Base-by-base conservation (phyloP, 2,329 filamentous ascomycete genomes). In the Aspergillus thermomutatus region DNA sequence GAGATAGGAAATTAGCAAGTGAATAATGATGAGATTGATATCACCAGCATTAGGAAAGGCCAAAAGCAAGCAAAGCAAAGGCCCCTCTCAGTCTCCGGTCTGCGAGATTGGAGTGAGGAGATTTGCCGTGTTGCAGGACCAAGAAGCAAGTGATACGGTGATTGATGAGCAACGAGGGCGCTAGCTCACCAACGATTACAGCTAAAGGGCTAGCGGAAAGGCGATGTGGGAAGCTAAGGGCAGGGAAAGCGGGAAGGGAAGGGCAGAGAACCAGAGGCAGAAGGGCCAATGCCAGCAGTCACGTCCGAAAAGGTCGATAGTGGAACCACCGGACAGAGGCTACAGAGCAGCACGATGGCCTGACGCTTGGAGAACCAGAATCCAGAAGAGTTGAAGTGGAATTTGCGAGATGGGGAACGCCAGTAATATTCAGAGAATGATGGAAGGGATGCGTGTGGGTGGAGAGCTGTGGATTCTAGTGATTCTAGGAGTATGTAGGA, bases 291-390 rank as follows among this genome's bases (percentile, higher is more conserved):
- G 60, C 67, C 65, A 68, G 65, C 61, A 58, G 61, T 61, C 54
- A 59, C 54, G 64, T 63, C 59, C 63, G 63, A 65, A 23, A n/a
- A 57, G 59, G 55, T 63, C 34, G 50, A 60, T 49, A 58, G 66
- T 69, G 66, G 66, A 65, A 53, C 21, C 21, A 23, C 63, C 58
- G 59, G 61, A 52, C 55, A 58, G 49, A 58, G n/a, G n/a, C n/a
- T n/a, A n/a, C n/a, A n/a, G n/a, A n/a, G n/a, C n/a, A n/a, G 61
- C 59, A 68, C 60, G 63, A 69, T 69, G 67, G 66, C 62, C 66
- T 69, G 67, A 68, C 58, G 61, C 57, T 64, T 57, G 53, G 58
- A 61, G 52, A 53, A 60, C 56, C 21, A 19, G 8, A 34, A 31
- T 47, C 14, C 19, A 5, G 45, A 19, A 50, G 19, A 11, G n/a